These are phyloP conservation scores for Exobasidium cylindrosporum DNA, from an alignment of 1,284 basidiomycete species.

Conservation along the genomic window DNA sequence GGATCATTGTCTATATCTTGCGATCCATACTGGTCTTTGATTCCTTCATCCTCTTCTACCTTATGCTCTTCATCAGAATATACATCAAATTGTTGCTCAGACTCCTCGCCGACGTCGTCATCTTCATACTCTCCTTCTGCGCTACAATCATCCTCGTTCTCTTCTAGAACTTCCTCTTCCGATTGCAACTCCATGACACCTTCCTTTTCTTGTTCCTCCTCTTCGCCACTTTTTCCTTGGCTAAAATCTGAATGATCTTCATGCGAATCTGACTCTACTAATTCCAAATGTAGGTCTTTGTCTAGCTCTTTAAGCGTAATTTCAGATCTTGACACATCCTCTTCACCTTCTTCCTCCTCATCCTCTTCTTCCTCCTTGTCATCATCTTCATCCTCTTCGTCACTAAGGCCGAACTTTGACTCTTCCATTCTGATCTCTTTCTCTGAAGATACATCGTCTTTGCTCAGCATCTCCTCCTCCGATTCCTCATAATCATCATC, in stretches of 20 bases:
- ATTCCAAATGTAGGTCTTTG: neutral
- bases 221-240: neutral
- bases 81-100: too few species aligned
- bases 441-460: neutral
- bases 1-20: too few species aligned
- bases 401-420: neutral
- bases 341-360: constrained; percentile 5
- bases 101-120: too few species aligned
- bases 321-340: neutral
- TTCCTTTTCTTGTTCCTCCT: neutral
- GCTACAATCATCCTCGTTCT: neutral
- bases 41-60: too few species aligned
- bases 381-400: neutral
- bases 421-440: neutral
- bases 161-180: neutral
- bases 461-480: neutral
- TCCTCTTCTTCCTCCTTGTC: neutral
- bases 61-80: too few species aligned
- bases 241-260: neutral
- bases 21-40: too few species aligned
- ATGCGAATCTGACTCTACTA: neutral
- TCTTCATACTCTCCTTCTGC: neutral
- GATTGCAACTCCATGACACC: neutral
- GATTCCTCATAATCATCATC: neutral
- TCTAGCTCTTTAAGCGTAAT: neutral